Evolutionary conservation across 805 yeast species (phyloP).

Genomic region (Ogataea ramenticola): DNA sequence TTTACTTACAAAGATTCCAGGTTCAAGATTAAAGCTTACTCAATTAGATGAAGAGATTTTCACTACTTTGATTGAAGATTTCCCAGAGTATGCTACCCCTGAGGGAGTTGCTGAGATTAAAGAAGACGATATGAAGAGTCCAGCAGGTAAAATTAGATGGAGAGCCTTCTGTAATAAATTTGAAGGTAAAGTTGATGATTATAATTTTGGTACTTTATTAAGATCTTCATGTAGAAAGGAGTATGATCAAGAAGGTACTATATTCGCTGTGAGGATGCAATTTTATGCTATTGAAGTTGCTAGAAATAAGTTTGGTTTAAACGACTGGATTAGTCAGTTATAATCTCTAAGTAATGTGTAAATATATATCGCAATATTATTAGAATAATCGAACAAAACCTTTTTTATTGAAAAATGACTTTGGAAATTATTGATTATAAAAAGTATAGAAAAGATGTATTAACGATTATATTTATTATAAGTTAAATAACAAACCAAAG

Average conservation of each 20-base stretch:
- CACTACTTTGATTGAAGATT: slow-evolving; percentile 50
- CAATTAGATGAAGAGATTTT: slow-evolving; percentile 66
- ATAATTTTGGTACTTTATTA: slow-evolving; percentile 89
- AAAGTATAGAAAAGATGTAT: not conserved
- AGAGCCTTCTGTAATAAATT: slow-evolving; percentile 77
- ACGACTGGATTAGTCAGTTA: slow-evolving; percentile 72
- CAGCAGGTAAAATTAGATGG: slow-evolving; percentile 83
- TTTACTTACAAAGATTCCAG: slow-evolving; percentile 63
- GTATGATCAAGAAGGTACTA: slow-evolving; percentile 76
- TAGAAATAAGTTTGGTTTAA: slow-evolving; percentile 83
- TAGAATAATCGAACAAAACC: not conserved
- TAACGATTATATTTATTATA: not conserved
- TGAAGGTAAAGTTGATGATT: slow-evolving; percentile 78
- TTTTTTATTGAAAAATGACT: not conserved
- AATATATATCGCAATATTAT: not conserved
- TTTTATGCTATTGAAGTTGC: slow-evolving; percentile 92
- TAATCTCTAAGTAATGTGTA: too few species aligned
- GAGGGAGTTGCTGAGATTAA: slow-evolving; percentile 47
- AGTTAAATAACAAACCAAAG: not conserved
- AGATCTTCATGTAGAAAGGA: slow-evolving; percentile 68
- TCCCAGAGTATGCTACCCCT: slow-evolving; percentile 81
- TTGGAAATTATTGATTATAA: not conserved
- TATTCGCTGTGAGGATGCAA: slow-evolving; percentile 88
- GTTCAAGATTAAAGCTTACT: slow-evolving; percentile 71
- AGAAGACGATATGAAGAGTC: slow-evolving; percentile 80